A percentile compares a stretch with the other conserved stretches of the same genome.
Evolutionary conservation across 169 alveolate genomes (phyloP).

Genomic region (Cryptosporidium sp.): DNA sequence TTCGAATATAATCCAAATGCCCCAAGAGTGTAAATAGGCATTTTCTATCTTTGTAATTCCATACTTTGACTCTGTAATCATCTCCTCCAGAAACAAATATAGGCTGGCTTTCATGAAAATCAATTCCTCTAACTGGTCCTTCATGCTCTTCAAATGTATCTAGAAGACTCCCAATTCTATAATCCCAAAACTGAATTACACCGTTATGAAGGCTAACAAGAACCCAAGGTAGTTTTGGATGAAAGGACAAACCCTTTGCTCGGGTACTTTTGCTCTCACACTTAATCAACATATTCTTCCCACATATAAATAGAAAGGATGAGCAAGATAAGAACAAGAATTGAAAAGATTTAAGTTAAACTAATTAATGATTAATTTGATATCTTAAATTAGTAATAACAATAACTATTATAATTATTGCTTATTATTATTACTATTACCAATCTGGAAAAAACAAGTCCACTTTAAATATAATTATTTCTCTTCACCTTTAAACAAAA

Average conservation of each 20-base stretch:
- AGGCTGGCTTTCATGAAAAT: slow-evolving; percentile 95
- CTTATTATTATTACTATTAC: too few relatives aligned
- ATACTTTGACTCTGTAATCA: slow-evolving; percentile 93
- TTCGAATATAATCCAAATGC: slow-evolving; percentile 95
- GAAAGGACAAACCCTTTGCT: slow-evolving; percentile 95
- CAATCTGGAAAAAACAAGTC: not conserved
- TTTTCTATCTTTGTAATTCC: slow-evolving; percentile 92
- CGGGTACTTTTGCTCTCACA: slow-evolving; percentile 95
- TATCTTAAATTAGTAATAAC: not conserved
- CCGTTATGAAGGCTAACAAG: slow-evolving; percentile 95
- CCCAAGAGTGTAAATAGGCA: slow-evolving; percentile 94
- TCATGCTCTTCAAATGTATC: slow-evolving; percentile 93
- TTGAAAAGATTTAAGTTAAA: not conserved
- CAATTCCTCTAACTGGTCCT: slow-evolving; percentile 96
- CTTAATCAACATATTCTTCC: slow-evolving; percentile 86
- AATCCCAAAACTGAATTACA: slow-evolving; percentile 94
- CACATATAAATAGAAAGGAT: not conserved
- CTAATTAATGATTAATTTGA: too few relatives aligned
- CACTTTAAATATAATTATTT: not conserved
- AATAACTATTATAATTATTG: not conserved
- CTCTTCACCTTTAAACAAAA: not conserved
- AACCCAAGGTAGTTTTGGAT: slow-evolving; percentile 95
- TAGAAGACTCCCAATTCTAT: slow-evolving; percentile 86
- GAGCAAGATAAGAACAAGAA: not conserved
- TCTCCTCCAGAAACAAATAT: slow-evolving; percentile 97